Evolutionary conservation across 2,329 filamentous ascomycete species (phyloP), one percentile per base, ranked within the genome.

Genomic region (Pestalotiopsis sp.): DNA sequence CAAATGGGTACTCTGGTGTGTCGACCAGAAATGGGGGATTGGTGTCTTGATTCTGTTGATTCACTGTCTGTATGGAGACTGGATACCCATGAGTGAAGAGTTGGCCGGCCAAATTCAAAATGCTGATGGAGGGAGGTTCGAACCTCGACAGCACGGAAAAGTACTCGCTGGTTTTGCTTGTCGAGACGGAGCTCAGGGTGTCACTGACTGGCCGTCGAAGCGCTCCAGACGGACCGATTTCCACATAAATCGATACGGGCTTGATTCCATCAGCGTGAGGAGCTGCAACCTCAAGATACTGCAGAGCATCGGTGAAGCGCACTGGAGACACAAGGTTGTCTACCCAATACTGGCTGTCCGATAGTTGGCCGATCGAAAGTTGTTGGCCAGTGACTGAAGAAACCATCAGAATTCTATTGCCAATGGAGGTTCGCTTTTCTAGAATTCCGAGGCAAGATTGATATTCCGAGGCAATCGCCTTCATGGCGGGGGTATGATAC

Each of bases 1-100:
- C 75, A 75, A 80, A 84, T 0, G 80, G 76, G 63, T 83, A 83
- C 0, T 75, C 68, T 0, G 82, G 81, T 1, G 78, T 68, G 56
- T 81, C 77, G 1, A 72, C 68, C 1, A 81, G 71, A 66, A 74
- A 13, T 31, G 49, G 25, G 65, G 76, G 5, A n/a, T 23, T 17
- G 4, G 23, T 14, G 12, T 38, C 11, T 31, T 25, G 2, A 5
- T 6, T 12, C 5, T 41, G 38, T 31, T 45, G 61, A 23, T 57
- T 57, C 4, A 17, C 41, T 12, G 63, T 36, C 3, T 25, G 13
- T 17, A 61, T 38, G n/a, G 23, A 38, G 4, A 58, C 25, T 25
- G 56, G 56, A 17, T 61, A 61, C 1, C 27, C 27, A 2, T 17
- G 25, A 4, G n/a, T 12, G 27, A 36, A 31, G 17, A 61, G 27